These are phyloP conservation scores for Camellia oleifera DNA, from an alignment of 179 eudicot species.

Conservation along the genomic window DNA sequence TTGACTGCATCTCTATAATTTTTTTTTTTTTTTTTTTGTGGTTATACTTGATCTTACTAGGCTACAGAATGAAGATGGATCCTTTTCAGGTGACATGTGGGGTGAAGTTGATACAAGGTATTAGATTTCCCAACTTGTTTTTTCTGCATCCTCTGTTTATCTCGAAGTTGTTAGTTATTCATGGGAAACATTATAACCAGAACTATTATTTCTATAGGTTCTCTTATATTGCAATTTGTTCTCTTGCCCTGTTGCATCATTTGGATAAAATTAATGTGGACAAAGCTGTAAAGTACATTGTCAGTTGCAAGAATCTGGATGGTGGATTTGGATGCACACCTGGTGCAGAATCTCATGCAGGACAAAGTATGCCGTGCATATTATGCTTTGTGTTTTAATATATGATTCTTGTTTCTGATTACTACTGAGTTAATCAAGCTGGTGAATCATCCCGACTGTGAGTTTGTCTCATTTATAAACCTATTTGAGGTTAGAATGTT, in stretches of 20 bases:
- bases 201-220: slow-evolving; percentile 41
- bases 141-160: not conserved
- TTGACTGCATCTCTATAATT: not conserved
- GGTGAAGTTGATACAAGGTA: slow-evolving; percentile 92
- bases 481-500: slow-evolving; percentile 19
- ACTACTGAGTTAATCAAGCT: too few species aligned
- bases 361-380: too few species aligned
- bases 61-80: too few species aligned
- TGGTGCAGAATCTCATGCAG: too few species aligned
- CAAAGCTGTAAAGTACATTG: slow-evolving; percentile 76
- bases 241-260: slow-evolving; percentile 61
- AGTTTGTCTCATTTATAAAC: too few species aligned
- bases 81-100: slow-evolving; percentile 58
- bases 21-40: slow-evolving; percentile 30
- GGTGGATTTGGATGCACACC: slow-evolving; percentile 60
- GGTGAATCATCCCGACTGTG: too few species aligned
- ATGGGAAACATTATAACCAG: not conserved
- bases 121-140: not conserved
- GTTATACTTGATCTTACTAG: too few species aligned
- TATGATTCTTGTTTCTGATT: too few species aligned
- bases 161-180: not conserved
- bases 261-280: slow-evolving; percentile 76
- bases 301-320: slow-evolving; percentile 84
- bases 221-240: slow-evolving; percentile 80
- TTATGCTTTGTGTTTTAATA: too few species aligned